phyloP scores from a whole-genome alignment of 345 rosid genomes.

The Arabis hirsuta region DNA sequence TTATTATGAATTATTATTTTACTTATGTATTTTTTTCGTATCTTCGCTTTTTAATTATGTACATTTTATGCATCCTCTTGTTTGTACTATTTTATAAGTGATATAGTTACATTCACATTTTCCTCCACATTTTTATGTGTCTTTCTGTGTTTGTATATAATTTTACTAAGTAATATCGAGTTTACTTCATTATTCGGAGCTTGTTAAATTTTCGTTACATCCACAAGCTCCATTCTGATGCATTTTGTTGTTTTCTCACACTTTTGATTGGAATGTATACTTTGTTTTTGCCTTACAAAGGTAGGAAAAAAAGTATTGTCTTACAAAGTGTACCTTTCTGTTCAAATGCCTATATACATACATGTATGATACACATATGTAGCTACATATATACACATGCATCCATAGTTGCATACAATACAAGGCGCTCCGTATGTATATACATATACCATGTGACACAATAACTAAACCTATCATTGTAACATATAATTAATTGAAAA shows the following conservation, averaged over 20 bases:
- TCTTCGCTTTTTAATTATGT: not conserved
- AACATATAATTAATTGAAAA: constrained; percentile 6
- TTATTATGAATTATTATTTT: not conserved
- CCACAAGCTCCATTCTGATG: too few species aligned
- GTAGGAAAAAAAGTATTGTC: not conserved
- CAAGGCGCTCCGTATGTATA: constrained; percentile 2
- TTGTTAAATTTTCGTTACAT: too few species aligned
- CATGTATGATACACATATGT: constrained; percentile 3
- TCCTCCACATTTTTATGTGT: not conserved
- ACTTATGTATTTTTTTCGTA: not conserved
- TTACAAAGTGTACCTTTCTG: constrained; percentile 25
- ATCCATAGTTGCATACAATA: constrained; percentile 4
- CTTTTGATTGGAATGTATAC: constrained; percentile 10
- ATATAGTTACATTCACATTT: not conserved
- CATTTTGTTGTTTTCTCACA: not conserved
- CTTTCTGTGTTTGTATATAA: not conserved
- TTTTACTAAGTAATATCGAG: not conserved
- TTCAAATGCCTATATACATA: not conserved
- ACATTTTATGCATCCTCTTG: not conserved
- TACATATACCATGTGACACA: constrained; percentile 8
- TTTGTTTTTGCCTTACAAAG: constrained; percentile 20
- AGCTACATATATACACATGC: not conserved
- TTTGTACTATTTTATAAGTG: too few species aligned
- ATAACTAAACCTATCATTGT: not conserved
- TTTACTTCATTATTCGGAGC: too few species aligned